Evolutionary conservation across 371 early-diverging fungal genomes (phyloP), one percentile per base, ranked within the genome.

Genomic region (Phascolomyces articulosus): DNA sequence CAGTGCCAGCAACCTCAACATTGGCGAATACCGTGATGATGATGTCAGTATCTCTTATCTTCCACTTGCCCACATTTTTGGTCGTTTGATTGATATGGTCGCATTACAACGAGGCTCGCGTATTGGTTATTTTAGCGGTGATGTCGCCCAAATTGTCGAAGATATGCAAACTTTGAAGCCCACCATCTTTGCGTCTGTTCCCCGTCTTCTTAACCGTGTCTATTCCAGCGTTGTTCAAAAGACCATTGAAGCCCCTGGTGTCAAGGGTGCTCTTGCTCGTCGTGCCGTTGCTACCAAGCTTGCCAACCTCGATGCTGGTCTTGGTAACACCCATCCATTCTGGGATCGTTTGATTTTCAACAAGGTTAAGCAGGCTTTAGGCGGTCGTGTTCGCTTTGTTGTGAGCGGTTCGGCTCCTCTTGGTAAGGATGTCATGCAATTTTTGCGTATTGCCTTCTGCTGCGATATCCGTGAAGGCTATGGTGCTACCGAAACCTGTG

Each of bases 1-100:
- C 24, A 62, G 75, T 16, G 67, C 77, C 10, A 58, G 74, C 16
- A 63, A 61, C 10, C 51, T 55, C n/a, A 63, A 40, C 26, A 24
- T 58, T 8, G 58, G 55, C 26, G 38, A 62, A 58, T 55, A 58
- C 21, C 49, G 24, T 3, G 60, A 59, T 18, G 49, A 63, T 29
- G 88, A 87, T 65, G 62, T 71, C 29, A 55, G 73, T 9, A 77
- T 88, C 58, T 87, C 90, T 21, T 98, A 71, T 73, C 63, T 68
- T 31, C 98, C 99, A 1, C 78, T 97, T 53, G 96, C 99, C 4
- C 99, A 98, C 78, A 90, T 93, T 53, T 95, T 93, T 77, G 98
- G 96, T 63, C 89, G 95, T 64, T 68, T 86, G 13, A 59, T 66
- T 40, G 86, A 79, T 26, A 63, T 65, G 15, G 38, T 47, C 4